Evolutionary conservation across 208 protist species (phyloP).

Genomic region (Naegleria gruberi): DNA sequence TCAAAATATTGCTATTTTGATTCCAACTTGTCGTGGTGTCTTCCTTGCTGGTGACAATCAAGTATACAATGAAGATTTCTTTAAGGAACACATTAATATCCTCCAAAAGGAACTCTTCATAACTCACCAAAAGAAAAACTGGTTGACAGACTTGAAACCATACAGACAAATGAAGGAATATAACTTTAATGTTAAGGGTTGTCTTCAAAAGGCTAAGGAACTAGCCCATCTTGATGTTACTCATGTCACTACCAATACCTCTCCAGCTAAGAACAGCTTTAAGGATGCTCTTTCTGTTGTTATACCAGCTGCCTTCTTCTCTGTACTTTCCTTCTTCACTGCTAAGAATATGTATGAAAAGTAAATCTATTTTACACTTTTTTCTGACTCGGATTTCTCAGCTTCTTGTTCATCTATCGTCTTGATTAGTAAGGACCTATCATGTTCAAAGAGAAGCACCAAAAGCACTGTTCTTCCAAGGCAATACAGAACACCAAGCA

Average conservation of each 20-base stretch:
- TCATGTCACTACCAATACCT: not conserved
- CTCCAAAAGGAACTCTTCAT: not conserved
- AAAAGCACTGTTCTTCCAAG: not conserved
- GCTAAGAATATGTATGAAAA: conserved; percentile 1
- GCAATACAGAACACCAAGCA: not conserved
- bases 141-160: not conserved
- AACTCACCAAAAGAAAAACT: conserved; percentile 5
- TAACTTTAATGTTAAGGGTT: conserved; percentile 17
- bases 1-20: conserved; percentile 18
- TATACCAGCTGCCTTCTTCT: not conserved
- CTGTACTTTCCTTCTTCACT: not conserved
- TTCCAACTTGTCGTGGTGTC: not conserved
- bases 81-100: not conserved
- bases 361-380: not conserved
- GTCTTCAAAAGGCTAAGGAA: not conserved
- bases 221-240: not conserved
- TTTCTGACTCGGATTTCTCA: too few relatives aligned
- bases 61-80: conserved; percentile 7
- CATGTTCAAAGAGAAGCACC: not conserved
- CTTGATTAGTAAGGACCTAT: not conserved
- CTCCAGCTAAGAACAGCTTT: not conserved
- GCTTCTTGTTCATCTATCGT: too few relatives aligned
- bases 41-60: conserved; percentile 24
- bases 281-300: not conserved
- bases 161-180: not conserved